These are phyloP conservation scores for Fusarium sarcochroum DNA, from an alignment of 2,329 filamentous ascomycete genomes.

Conservation along the genomic window DNA sequence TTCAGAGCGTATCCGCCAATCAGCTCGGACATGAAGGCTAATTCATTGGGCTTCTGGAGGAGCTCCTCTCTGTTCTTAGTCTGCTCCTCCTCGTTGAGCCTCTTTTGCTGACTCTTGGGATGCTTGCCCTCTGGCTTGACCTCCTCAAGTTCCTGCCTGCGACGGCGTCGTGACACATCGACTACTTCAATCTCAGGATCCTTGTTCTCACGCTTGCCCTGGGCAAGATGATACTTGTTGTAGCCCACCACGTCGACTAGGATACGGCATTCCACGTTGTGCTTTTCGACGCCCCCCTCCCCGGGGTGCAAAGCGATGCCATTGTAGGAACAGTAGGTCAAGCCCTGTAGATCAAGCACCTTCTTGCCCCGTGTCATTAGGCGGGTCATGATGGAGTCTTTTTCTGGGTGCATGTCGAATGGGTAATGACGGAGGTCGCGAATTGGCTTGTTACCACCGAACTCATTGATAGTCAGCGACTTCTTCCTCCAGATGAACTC, in stretches of 20 bases:
- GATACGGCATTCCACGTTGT: constrained; percentile 59
- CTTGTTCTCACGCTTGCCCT: constrained; percentile 54
- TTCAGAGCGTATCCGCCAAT: constrained; percentile 62
- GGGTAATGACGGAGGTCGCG: constrained; percentile 58
- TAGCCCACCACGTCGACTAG: constrained; percentile 59
- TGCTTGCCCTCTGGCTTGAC: constrained; percentile 12
- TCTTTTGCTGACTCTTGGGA: constrained; percentile 36
- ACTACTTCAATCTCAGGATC: constrained; percentile 50
- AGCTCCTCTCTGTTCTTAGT: constrained; percentile 57
- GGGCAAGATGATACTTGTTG: constrained; percentile 57
- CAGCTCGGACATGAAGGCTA: constrained; percentile 59
- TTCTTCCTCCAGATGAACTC: constrained; percentile 58
- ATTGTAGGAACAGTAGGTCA: constrained; percentile 59
- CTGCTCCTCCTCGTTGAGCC: constrained; percentile 54
- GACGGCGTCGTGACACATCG: constrained; percentile 14
- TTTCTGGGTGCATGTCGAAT: constrained; percentile 51
- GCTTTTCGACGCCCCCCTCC: constrained; percentile 41
- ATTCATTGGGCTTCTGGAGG: constrained; percentile 54
- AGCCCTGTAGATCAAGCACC: constrained; percentile 59
- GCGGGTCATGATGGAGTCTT: constrained; percentile 48
- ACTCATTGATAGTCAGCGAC: constrained; percentile 50
- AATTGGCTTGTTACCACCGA: constrained; percentile 59
- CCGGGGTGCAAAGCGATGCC: constrained; percentile 55
- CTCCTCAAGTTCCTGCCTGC: constrained; percentile 20
- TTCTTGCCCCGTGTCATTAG: constrained; percentile 55